Evolutionary conservation across 179 eudicot genomes (phyloP).

Genomic region (Spinacia oleracea): DNA sequence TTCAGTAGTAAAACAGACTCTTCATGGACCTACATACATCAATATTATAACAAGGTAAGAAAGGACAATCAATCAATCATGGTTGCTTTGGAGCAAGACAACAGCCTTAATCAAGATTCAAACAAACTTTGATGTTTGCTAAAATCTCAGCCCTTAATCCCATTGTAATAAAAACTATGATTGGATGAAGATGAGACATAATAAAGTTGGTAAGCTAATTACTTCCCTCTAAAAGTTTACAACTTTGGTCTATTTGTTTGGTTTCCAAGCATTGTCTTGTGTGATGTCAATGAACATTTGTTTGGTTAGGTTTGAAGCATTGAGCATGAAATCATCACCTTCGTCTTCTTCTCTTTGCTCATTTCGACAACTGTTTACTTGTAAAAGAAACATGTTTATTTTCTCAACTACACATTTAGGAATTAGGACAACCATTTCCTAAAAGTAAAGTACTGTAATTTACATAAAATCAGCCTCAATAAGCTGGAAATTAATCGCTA

Average conservation of each 20-base stretch:
- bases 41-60: constrained; percentile 1
- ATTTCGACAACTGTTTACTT: constrained; percentile 10
- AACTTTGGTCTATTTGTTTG: constrained; percentile 26
- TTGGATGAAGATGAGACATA: constrained; percentile 6
- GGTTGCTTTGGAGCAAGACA: constrained; percentile 32
- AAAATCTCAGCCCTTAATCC: neutral
- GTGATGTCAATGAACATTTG: constrained; percentile 12
- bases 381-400: neutral
- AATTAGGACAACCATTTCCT: no score
- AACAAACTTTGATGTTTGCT: neutral
- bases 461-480: no score
- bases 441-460: no score
- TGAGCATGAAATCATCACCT: constrained; percentile 12
- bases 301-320: constrained; percentile 39
- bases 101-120: constrained; percentile 15
- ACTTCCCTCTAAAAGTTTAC: constrained; percentile 7
- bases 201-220: constrained; percentile 31
- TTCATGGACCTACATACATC: constrained; percentile 13
- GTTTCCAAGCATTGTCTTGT: constrained; percentile 33
- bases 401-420: neutral
- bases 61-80: constrained; percentile 23
- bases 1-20: constrained; percentile 21
- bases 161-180: neutral
- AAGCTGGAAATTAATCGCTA: no score
- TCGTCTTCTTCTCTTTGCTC: neutral